Percentiles rank a stretch among this genome's conserved stretches.
Evolutionary conservation across 345 rosid genomes (phyloP).

Genomic region (Lepidium aucheri): DNA sequence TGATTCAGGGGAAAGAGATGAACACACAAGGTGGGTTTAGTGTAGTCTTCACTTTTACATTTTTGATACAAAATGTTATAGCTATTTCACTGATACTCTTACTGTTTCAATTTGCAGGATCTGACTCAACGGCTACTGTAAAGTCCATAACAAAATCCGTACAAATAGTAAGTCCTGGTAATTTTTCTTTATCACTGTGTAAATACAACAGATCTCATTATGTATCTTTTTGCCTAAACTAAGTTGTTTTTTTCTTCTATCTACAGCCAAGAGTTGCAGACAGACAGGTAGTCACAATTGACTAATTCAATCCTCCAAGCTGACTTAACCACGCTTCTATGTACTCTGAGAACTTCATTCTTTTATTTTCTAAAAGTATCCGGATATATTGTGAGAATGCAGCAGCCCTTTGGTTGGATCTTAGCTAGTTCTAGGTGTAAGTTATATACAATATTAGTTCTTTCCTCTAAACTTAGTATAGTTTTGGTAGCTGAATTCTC

Average conservation of each 20-base stretch:
- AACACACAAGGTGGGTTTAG: constrained; percentile 38
- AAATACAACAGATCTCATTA: not conserved
- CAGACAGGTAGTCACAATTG: constrained; percentile 10
- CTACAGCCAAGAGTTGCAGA: constrained; percentile 39
- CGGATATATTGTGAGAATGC: not conserved
- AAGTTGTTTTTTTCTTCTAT: not conserved
- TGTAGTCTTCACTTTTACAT: not conserved
- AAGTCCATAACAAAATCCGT: constrained; percentile 58
- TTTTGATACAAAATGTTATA: not conserved
- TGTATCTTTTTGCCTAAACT: not conserved
- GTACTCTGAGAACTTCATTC: not conserved
- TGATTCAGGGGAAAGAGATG: constrained; percentile 38
- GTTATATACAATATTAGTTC: not conserved
- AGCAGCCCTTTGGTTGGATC: not conserved
- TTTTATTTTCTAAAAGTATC: not conserved
- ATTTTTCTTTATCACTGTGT: not conserved
- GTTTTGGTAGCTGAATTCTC: not conserved
- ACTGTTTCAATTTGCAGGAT: constrained; percentile 33
- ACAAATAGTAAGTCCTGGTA: constrained; percentile 67
- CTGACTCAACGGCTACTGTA: constrained; percentile 42
- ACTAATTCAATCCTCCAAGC: not conserved
- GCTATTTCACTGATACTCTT: not conserved
- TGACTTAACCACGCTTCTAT: not conserved
- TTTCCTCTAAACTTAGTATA: not conserved
- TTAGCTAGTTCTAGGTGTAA: not conserved